Evolutionary conservation across 495 filamentous ascomycete genomes (phyloP), one percentile per base, ranked within the genome.

Genomic region (Hyaloscypha finlandica): DNA sequence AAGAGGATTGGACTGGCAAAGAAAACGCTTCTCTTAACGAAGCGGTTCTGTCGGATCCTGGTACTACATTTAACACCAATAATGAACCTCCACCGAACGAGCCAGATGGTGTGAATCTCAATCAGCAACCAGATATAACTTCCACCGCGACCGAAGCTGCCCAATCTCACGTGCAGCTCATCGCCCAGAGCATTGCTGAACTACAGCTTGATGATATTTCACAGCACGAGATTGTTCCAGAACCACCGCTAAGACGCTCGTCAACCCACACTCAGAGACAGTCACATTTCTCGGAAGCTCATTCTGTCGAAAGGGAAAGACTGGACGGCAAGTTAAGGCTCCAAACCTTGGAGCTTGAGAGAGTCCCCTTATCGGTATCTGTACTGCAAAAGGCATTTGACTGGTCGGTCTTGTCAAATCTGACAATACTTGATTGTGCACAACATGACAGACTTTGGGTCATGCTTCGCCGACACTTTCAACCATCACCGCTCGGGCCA

Each of bases 401-500:
- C 74, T 97, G 92, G 92, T 88, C 86, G 0, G 76, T 83, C 4
- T 76, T 97, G 52, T 90, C 87, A n/a, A 90, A 81, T 19, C 78
- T 98, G 58, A 97, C 94, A 0, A 83, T 98, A 19, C 86, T 98
- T 57, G 82, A 89, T 52, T 97, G 94, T 74, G 79, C 84, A 32
- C 84, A 90, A 57, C 89, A 93, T 73, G 92, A 96, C 51, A 81
- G 86, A 56, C 85, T 98, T 3, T 97, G 92, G 93, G 89, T 88
- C 72, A 84, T 88, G 45, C 81, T 98, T 11, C 86, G 90, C 51
- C 84, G 88, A 20, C 84, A 87, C 22, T 96, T 89, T 72, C 81
- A 86, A 35, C 93, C 93, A n/a, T 75, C 77, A 4, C 63, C 75
- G 22, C 37, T 64, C 25, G 68, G 69, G 55, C 39, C 53, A 30